Conservation (phyloP, 1,284 basidiomycete species). For the Volvariella surrecta region DNA sequence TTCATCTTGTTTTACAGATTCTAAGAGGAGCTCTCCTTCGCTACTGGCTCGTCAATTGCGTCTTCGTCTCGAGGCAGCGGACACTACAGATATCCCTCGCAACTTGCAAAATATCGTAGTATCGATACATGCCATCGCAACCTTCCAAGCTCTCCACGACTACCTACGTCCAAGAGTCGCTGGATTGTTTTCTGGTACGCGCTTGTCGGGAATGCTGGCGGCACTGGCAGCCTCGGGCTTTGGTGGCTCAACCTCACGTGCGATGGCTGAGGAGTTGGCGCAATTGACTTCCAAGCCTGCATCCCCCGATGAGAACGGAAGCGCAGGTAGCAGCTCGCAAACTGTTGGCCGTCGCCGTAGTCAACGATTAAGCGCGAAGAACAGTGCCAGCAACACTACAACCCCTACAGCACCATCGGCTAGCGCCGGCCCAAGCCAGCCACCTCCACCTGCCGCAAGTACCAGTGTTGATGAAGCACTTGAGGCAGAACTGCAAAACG, state of each 20-base stretch:
- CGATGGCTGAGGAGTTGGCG: slow-evolving; percentile 13
- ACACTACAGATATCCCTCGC: slow-evolving; percentile 81
- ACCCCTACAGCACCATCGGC: slow-evolving; percentile 16
- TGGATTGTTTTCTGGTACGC: slow-evolving; percentile 60
- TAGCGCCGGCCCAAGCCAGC: slow-evolving; percentile 8
- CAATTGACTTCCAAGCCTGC: slow-evolving; percentile 18
- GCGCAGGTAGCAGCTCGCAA: slow-evolving; percentile 15
- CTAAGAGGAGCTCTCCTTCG: slow-evolving; percentile 79
- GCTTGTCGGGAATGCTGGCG: slow-evolving; percentile 86
- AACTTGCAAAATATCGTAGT: slow-evolving; percentile 85
- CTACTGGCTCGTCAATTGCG: slow-evolving; percentile 84
- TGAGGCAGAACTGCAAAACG: slow-evolving; percentile 57
- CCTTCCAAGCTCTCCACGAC: slow-evolving; percentile 91
- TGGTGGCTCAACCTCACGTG: slow-evolving; percentile 20
- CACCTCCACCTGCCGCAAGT: slow-evolving; percentile 17
- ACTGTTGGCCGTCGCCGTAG: slow-evolving; percentile 63
- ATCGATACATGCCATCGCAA: slow-evolving; percentile 94
- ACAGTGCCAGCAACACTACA: slow-evolving; percentile 16
- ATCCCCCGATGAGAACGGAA: slow-evolving; percentile 23
- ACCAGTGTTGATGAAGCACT: slow-evolving; percentile 47
- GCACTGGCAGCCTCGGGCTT: slow-evolving; percentile 78
- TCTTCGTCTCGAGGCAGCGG: slow-evolving; percentile 79
- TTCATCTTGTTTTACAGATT: slow-evolving; percentile 39
- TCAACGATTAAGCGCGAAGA: slow-evolving; percentile 74
- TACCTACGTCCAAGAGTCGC: slow-evolving; percentile 87